Evolutionary conservation across 129 eudicot genomes (phyloP).

Genomic region (Kitagawia praeruptora): DNA sequence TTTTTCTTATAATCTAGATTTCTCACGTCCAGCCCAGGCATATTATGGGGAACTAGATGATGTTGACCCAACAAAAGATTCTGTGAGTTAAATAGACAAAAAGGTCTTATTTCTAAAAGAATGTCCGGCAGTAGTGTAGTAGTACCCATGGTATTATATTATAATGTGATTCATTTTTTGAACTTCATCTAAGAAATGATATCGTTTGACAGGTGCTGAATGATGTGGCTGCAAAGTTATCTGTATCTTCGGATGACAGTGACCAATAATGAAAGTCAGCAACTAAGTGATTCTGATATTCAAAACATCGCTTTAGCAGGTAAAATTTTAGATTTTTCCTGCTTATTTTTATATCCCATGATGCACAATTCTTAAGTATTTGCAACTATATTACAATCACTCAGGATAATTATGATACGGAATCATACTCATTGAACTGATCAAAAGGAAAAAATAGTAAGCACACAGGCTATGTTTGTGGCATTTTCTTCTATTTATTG

Average conservation of each 20-base stretch:
- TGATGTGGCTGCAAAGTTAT: conserved; percentile 13
- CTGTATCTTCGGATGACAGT: conserved; percentile 9
- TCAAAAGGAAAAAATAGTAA: too few species aligned
- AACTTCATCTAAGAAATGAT: neutral
- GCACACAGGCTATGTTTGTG: too few species aligned
- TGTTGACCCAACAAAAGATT: neutral
- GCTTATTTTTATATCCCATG: too few species aligned
- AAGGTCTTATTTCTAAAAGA: neutral
- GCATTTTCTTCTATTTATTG: too few species aligned
- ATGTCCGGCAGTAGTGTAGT: neutral
- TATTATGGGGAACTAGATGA: neutral
- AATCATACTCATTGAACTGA: too few species aligned
- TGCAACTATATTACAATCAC: too few species aligned
- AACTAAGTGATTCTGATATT: too few species aligned
- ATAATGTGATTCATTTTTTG: neutral
- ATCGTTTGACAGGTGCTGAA: conserved; percentile 33
- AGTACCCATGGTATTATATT: neutral
- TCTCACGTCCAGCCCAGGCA: conserved; percentile 1
- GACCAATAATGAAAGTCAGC: too few species aligned
- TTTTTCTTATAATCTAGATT: conserved; percentile 6
- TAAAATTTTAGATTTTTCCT: too few species aligned
- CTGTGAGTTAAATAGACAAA: conserved; percentile 13
- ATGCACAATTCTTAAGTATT: too few species aligned
- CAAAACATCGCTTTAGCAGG: too few species aligned
- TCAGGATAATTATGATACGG: too few species aligned